phyloP scores from a whole-genome alignment of 768 basidiomycete species.

The Auricularia cornea region DNA sequence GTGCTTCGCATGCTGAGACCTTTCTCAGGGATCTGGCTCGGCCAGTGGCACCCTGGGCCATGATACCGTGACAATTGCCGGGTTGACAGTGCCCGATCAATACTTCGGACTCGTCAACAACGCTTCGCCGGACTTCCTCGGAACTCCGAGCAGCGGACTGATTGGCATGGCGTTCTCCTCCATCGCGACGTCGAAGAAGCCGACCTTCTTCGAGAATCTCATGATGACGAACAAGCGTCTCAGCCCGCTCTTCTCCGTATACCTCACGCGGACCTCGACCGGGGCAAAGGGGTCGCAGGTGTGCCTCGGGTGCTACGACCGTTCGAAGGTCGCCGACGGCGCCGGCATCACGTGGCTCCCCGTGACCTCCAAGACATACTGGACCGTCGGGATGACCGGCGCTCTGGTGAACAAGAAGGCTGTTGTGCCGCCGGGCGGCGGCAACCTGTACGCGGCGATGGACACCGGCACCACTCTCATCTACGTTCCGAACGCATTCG shows the following conservation, averaged over 20 bases:
- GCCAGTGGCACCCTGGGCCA: conserved; percentile 41
- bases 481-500: conserved; percentile 42
- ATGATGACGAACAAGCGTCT: conserved; percentile 33
- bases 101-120: conserved; percentile 44
- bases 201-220: conserved; percentile 61
- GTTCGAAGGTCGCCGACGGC: conserved; percentile 25
- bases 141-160: conserved; percentile 47
- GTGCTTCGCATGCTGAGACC: background rate
- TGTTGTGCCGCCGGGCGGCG: conserved; percentile 11
- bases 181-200: conserved; percentile 36
- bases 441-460: conserved; percentile 37
- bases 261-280: conserved; percentile 34
- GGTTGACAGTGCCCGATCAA: conserved; percentile 38
- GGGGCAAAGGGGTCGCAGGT: conserved; percentile 43
- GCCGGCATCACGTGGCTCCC: conserved; percentile 28
- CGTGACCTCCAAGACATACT: conserved; percentile 46
- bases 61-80: conserved; percentile 44
- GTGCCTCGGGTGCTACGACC: conserved; percentile 38
- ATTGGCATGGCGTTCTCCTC: conserved; percentile 55
- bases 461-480: conserved; percentile 64
- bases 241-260: conserved; percentile 49
- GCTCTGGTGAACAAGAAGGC: conserved; percentile 26
- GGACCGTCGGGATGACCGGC: conserved; percentile 45
- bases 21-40: conserved; percentile 30
- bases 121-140: conserved; percentile 41